phyloP scores from a whole-genome alignment of 2,329 filamentous ascomycete species.

The Fusarium odoratissimum region DNA sequence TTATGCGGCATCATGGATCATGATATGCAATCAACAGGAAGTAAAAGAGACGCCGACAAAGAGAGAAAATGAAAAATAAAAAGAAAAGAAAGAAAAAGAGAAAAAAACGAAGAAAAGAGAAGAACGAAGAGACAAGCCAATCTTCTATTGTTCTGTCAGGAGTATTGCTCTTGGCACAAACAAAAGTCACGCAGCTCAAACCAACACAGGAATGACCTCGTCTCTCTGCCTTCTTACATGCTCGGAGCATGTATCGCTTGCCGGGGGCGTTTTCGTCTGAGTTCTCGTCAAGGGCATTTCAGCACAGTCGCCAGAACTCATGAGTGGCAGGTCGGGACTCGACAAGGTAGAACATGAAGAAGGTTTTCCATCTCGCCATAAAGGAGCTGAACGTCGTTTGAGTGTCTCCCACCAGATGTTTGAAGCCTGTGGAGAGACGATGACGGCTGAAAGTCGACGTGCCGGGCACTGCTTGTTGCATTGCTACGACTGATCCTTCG shows the following conservation, averaged over 20 bases:
- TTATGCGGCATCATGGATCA: background rate
- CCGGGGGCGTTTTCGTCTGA: too few relatives aligned
- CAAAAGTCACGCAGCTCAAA: background rate
- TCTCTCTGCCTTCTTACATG: too few relatives aligned
- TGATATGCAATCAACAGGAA: background rate
- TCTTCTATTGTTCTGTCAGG: background rate
- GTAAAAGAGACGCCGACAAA: background rate
- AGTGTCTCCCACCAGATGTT: background rate
- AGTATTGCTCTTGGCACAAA: background rate
- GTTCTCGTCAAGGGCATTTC: too few relatives aligned
- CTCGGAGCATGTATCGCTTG: too few relatives aligned
- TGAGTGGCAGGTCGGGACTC: background rate
- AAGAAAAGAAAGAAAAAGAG: background rate
- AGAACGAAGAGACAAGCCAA: background rate
- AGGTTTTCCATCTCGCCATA: too few relatives aligned
- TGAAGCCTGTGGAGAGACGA: background rate
- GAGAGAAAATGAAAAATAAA: background rate
- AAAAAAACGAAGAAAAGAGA: background rate
- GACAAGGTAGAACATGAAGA: background rate
- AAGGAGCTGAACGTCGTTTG: background rate
- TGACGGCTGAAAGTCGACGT: background rate
- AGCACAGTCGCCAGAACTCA: background rate
- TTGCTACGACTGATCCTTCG: background rate
- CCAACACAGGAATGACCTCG: background rate
- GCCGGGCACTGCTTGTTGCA: background rate